Conservation (phyloP, 2,329 filamentous ascomycete species). For the Ophiostoma sp. region DNA sequence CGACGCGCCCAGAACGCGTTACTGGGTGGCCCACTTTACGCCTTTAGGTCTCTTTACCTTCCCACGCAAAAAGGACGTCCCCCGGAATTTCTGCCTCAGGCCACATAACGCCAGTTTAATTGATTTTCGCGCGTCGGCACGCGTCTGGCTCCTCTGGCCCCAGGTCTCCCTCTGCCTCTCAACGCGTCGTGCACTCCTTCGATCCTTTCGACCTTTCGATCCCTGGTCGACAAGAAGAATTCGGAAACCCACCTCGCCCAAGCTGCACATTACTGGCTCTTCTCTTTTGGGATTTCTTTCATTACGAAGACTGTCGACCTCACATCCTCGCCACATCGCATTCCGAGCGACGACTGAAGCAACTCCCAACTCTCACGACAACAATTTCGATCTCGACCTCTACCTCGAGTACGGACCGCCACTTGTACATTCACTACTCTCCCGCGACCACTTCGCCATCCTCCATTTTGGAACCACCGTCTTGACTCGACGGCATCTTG, state of each 20-base stretch:
- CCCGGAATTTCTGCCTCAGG: slow-evolving; percentile 20
- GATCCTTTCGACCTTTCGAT: neutral
- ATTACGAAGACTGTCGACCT: neutral
- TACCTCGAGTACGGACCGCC: neutral
- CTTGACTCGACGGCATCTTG: neutral
- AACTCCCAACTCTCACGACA: neutral
- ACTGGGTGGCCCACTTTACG: neutral
- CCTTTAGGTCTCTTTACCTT: neutral
- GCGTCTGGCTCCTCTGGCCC: neutral
- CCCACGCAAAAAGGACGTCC: neutral
- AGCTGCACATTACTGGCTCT: neutral
- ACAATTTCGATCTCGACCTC: neutral
- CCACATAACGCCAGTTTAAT: slow-evolving; percentile 13
- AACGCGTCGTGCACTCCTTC: neutral
- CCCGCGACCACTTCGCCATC: neutral
- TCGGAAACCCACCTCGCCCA: neutral
- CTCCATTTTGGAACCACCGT: neutral
- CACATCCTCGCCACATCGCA: neutral
- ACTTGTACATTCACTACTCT: neutral
- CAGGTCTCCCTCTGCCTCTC: neutral
- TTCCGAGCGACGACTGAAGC: neutral
- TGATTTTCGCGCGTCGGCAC: slow-evolving; percentile 23
- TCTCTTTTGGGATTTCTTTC: neutral
- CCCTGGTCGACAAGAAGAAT: slow-evolving; percentile 1
- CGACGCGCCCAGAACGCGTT: slow-evolving; percentile 12